phyloP scores from a whole-genome alignment of 139 green algal species.

The Chlamydomonas schloesseri region DNA sequence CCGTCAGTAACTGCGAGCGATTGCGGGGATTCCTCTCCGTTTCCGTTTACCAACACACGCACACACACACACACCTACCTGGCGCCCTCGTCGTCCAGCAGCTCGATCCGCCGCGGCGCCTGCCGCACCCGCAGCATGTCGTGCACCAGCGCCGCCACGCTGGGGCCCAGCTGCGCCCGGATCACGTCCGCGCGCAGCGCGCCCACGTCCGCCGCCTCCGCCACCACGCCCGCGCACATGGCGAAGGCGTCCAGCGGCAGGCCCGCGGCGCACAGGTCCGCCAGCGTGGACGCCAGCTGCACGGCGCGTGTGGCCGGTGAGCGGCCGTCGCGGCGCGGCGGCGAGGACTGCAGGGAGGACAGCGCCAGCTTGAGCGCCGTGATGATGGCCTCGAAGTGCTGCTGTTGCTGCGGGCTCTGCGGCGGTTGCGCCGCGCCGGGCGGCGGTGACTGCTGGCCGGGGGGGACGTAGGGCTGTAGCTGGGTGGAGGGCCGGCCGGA shows the following conservation, averaged over 20 bases:
- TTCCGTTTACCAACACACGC: background rate
- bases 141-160: conserved; percentile 71
- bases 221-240: conserved; percentile 88
- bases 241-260: conserved; percentile 83
- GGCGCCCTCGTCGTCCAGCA: conserved; percentile 87
- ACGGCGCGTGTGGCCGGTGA: conserved; percentile 54
- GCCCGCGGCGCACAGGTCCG: conserved; percentile 75
- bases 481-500: background rate
- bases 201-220: conserved; percentile 72
- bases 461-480: background rate
- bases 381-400: conserved; percentile 44
- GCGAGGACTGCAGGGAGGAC: conserved; percentile 1
- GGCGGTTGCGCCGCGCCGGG: background rate
- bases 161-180: conserved; percentile 69
- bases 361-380: conserved; percentile 51
- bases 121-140: conserved; percentile 76
- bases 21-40: too few relatives aligned
- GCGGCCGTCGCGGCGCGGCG: conserved; percentile 42
- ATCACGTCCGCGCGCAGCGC: conserved; percentile 56
- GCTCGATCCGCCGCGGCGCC: conserved; percentile 75
- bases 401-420: background rate
- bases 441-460: background rate
- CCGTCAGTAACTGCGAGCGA: too few relatives aligned
- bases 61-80: conserved; percentile 48
- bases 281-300: conserved; percentile 73